Conservation (phyloP, 2,329 filamentous ascomycete species). For the Paecilomyces niveus region DNA sequence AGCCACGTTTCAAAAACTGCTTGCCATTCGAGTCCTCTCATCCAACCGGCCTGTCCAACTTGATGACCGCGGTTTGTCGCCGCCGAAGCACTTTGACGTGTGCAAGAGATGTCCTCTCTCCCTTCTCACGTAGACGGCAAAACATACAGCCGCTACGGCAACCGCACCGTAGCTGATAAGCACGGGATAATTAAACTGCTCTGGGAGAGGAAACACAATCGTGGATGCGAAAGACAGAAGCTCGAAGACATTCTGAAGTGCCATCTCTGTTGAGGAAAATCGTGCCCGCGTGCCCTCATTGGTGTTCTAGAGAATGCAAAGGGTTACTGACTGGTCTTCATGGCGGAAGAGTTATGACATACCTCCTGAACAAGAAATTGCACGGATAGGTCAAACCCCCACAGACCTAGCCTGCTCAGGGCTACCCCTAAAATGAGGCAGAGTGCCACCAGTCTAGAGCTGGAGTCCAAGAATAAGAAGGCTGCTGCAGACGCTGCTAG, state of each 20-base stretch:
- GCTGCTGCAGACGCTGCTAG: constrained; percentile 40
- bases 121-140: constrained; percentile 50
- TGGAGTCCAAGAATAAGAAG: constrained; percentile 31
- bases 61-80: neutral
- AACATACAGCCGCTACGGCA: constrained; percentile 28
- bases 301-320: constrained; percentile 39
- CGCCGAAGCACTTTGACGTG: constrained; percentile 17
- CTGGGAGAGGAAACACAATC: constrained; percentile 55
- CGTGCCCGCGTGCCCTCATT: constrained; percentile 52
- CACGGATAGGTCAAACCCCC: constrained; percentile 55
- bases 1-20: neutral
- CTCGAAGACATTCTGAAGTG: constrained; percentile 64
- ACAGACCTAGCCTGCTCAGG: constrained; percentile 53
- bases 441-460: constrained; percentile 34
- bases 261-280: constrained; percentile 63
- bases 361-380: constrained; percentile 58
- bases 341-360: constrained; percentile 5
- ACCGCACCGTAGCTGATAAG: constrained; percentile 46
- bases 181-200: constrained; percentile 59
- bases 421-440: constrained; percentile 46
- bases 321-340: neutral
- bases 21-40: neutral
- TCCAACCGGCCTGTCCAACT: neutral
- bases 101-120: constrained; percentile 57
- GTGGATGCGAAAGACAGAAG: constrained; percentile 60